These are phyloP conservation scores for Wilcoxina mikolae DNA, from an alignment of 495 filamentous ascomycete species.

Conservation along the genomic window DNA sequence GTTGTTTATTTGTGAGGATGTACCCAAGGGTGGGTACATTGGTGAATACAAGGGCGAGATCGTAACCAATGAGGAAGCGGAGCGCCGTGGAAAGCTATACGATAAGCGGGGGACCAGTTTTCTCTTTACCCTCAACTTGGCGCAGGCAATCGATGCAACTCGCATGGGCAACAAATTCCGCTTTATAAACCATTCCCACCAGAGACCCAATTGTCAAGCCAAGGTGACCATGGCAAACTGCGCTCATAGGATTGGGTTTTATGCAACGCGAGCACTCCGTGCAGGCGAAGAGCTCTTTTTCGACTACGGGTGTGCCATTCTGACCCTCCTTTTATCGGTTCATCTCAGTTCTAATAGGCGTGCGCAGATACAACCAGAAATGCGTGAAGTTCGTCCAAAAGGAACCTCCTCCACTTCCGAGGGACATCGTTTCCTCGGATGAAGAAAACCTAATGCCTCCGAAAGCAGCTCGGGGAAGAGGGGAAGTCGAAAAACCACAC, in stretches of 20 bases:
- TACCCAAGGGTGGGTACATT: constrained; percentile 45
- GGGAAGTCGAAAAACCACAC: background rate
- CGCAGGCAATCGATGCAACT: constrained; percentile 35
- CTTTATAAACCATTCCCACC: constrained; percentile 53
- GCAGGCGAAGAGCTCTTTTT: constrained; percentile 58
- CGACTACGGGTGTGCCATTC: constrained; percentile 45
- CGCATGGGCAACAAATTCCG: constrained; percentile 40
- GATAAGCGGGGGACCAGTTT: constrained; percentile 46
- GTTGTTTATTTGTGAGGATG: constrained; percentile 47
- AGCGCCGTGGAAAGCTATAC: constrained; percentile 51
- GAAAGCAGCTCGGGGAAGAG: background rate
- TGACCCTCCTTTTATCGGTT: constrained; percentile 18
- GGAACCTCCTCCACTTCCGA: constrained; percentile 18
- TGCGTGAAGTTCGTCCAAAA: constrained; percentile 25
- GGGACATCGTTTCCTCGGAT: too few species aligned
- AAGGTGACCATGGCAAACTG: constrained; percentile 49
- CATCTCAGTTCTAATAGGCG: constrained; percentile 13
- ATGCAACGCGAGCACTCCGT: constrained; percentile 42
- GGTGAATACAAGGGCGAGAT: constrained; percentile 64
- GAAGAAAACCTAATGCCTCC: background rate
- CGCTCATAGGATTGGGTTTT: constrained; percentile 53
- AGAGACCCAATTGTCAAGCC: constrained; percentile 39
- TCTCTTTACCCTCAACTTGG: constrained; percentile 47
- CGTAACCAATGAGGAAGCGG: constrained; percentile 47
- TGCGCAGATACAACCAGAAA: constrained; percentile 19